Evolutionary conservation across 352 stramenopile species (phyloP).

Genomic region (Globisporangium heterothallicum): DNA sequence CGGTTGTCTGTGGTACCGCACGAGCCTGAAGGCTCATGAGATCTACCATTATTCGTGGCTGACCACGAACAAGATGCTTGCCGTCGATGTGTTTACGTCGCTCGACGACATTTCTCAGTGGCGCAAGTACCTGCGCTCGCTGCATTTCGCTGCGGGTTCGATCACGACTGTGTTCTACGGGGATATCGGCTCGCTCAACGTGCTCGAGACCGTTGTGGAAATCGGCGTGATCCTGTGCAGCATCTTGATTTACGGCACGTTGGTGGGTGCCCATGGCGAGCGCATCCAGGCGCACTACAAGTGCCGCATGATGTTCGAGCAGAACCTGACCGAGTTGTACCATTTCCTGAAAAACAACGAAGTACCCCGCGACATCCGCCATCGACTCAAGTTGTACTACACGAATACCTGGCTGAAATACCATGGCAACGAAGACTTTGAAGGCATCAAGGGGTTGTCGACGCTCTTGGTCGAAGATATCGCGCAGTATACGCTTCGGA

Average conservation of each 20-base stretch:
- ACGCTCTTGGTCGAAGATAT: slow-evolving; percentile 63
- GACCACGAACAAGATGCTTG: slow-evolving; percentile 45
- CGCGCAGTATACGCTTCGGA: slow-evolving; percentile 56
- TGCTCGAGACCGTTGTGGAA: slow-evolving; percentile 50
- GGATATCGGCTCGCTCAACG: slow-evolving; percentile 59
- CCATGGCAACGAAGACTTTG: slow-evolving; percentile 52
- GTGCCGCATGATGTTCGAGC: slow-evolving; percentile 63
- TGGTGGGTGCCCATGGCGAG: slow-evolving; percentile 55
- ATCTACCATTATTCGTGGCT: slow-evolving; percentile 56
- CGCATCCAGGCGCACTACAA: slow-evolving; percentile 62
- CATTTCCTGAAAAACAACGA: slow-evolving; percentile 56
- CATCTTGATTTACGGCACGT: slow-evolving; percentile 68
- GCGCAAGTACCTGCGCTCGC: slow-evolving; percentile 45
- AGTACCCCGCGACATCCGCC: slow-evolving; percentile 38
- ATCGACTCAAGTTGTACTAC: slow-evolving; percentile 56
- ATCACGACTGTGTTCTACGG: slow-evolving; percentile 72
- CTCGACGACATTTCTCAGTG: slow-evolving; percentile 33
- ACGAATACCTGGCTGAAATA: slow-evolving; percentile 68
- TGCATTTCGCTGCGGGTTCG: slow-evolving; percentile 56
- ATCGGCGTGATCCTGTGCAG: slow-evolving; percentile 54
- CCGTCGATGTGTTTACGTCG: slow-evolving; percentile 34
- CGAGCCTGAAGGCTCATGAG: slow-evolving; percentile 37
- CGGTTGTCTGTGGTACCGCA: slow-evolving; percentile 54
- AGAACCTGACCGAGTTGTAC: slow-evolving; percentile 59
- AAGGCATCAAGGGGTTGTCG: slow-evolving; percentile 51